Base-by-base conservation (phyloP, 257 asterid species). In the Solanum commersonii region DNA sequence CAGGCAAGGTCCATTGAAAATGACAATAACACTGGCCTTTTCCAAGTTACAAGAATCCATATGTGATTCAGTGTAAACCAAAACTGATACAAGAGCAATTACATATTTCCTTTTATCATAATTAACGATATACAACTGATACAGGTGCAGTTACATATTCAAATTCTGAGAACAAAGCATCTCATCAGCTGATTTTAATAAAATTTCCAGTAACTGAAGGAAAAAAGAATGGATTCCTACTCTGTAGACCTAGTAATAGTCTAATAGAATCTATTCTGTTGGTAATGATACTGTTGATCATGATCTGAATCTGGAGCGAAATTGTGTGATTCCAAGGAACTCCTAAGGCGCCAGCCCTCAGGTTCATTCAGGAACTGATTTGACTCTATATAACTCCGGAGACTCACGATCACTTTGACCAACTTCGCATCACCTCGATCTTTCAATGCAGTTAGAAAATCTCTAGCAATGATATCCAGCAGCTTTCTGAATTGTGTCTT, bases 401-500 rank as follows among this genome's bases (percentile, higher is more conserved):
- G 83, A 52, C 91, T 89, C 74, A 38, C 84, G 42, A 87, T 89
- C 44, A 90, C 93, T 88, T 68, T 89, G 89, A 38, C 87, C 90
- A 93, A 85, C 70, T 90, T 93, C 1, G 91, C 87, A 86, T 94
- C 93, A 4, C 90, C 93, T 11, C 23, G 85, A 29, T 89, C 94
- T 88, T 91, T 85, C 77, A 95, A 60, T 10, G 95, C 94, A 12
- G 84, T 88, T 71, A 95, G 46, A 87, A 95, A 97, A 40, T 95
- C 94, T 9, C 82, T 89, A 13, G 89, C 90, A 71, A 96, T 90
- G 20, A 95, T 89, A 15, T 29, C 74, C 38, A 97, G 27, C 82
- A 97, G 74, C 91, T 97, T 97, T 92, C 90, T 93, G 88, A 95
- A 95, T 83, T 97, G 98, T 70, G 72, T 89, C 89, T 63, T 92